Evolutionary conservation across 352 stramenopile species (phyloP), one percentile per base, ranked within the genome.

Genomic region (Phytophthora multivora): DNA sequence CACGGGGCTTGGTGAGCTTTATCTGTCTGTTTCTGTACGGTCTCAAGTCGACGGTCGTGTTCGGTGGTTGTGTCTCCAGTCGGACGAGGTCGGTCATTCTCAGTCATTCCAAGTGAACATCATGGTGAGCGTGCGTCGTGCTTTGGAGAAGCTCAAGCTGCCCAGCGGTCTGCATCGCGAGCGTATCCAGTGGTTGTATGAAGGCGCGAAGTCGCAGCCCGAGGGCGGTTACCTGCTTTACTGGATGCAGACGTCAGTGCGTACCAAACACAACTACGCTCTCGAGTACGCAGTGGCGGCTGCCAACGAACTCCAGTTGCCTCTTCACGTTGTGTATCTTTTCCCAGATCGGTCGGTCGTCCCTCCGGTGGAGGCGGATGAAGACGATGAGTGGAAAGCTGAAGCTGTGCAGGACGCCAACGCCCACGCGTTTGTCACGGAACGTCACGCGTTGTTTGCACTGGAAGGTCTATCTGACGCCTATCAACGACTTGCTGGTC

Each of bases 241-340:
- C 70, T 95, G 87, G 87, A 95, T 95, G 87, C 87, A 95, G 59
- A 93, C 84, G 40, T 88, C 83, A 2, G 80, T 94, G 64, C 87
- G 87, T 38, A 70, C 83, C 23, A 85, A 88, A 45, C 86, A 91
- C 71, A 95, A 95, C 57, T 93, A 92, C 64, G 67, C 85, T 42
- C 73, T 95, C 19, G 83, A 95, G 59, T 91, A 83, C 36, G 84
- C 87, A 1, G 75, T 95, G 30, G 76, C 81, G 1, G 80, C 77
- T 1, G 84, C 87, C 12, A 88, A 88, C 15, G 72, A 75, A 28
- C 65, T 95, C 6, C 46, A 80, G 16, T 54, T 93, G 33, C 87
- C 87, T 40, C 64, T 95, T 38, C 80, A 89, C 52, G 83, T 95
- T 30, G 74, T 95, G 5, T 93, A 87, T 41, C 55, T 93, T 7